Evolutionary conservation across 768 basidiomycete species (phyloP).

Genomic region (Kwoniella mangroviensis): DNA sequence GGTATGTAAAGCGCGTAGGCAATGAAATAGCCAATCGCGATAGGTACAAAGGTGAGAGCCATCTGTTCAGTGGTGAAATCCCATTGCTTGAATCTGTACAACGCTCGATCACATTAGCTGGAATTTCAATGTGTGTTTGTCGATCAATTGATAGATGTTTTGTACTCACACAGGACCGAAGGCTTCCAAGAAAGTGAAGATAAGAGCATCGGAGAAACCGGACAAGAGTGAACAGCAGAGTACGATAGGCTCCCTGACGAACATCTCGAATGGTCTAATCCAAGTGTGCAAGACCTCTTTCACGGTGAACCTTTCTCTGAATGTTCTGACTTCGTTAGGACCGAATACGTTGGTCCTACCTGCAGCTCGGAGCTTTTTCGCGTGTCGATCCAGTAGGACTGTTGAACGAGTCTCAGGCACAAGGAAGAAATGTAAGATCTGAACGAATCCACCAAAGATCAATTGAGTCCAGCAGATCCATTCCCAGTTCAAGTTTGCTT

Average conservation of each 20-base stretch:
- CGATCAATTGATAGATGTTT: not conserved
- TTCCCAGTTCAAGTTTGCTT: slow-evolving; percentile 33
- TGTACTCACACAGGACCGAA: slow-evolving; percentile 39
- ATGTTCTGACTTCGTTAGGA: slow-evolving; percentile 40
- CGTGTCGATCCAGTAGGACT: slow-evolving; percentile 43
- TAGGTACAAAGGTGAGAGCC: slow-evolving; percentile 49
- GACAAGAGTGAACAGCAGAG: slow-evolving; percentile 50
- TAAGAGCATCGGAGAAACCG: slow-evolving; percentile 54
- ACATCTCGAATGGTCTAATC: slow-evolving; percentile 50
- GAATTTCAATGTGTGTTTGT: too few relatives aligned
- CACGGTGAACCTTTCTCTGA: slow-evolving; percentile 34
- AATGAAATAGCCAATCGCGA: slow-evolving; percentile 52
- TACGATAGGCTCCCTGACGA: slow-evolving; percentile 53
- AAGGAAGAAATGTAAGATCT: slow-evolving; percentile 48
- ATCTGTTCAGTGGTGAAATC: slow-evolving; percentile 42
- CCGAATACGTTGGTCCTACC: slow-evolving; percentile 50
- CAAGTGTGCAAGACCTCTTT: slow-evolving; percentile 35
- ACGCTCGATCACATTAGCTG: not conserved
- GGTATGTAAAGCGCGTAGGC: slow-evolving; percentile 44
- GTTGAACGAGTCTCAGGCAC: slow-evolving; percentile 52
- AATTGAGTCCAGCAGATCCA: slow-evolving; percentile 52
- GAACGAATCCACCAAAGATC: slow-evolving; percentile 48
- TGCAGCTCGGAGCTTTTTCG: slow-evolving; percentile 32
- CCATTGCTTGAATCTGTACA: slow-evolving; percentile 40
- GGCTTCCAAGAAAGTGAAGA: slow-evolving; percentile 55